Evolutionary conservation across 1,284 basidiomycete species (phyloP).

Genomic region (Cryptococcus neoformans): DNA sequence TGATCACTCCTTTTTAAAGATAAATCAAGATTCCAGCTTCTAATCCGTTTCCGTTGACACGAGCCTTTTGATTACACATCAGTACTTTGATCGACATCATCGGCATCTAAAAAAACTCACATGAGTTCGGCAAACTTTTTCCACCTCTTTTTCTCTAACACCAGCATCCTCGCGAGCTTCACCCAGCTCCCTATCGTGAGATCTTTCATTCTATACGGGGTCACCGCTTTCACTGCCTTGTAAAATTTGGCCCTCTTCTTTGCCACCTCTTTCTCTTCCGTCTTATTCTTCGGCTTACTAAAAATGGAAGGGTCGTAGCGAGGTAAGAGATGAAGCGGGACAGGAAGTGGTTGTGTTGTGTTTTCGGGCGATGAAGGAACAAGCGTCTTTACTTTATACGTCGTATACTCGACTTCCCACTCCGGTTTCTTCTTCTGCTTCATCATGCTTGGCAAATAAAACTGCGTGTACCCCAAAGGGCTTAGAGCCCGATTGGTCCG

Average conservation of each 20-base stretch:
- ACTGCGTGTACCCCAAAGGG: slow-evolving; percentile 54
- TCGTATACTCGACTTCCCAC: slow-evolving; percentile 77
- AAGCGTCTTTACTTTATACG: slow-evolving; percentile 55
- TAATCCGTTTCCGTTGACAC: no score
- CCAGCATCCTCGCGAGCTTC: slow-evolving; percentile 63
- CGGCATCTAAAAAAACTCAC: slow-evolving; percentile 24
- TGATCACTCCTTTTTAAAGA: no score
- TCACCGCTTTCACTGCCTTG: slow-evolving; percentile 55
- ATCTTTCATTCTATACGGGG: slow-evolving; percentile 67
- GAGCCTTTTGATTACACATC: no score
- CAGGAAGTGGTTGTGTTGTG: slow-evolving; percentile 48
- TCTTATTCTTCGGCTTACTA: neutral
- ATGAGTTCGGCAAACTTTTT: slow-evolving; percentile 42
- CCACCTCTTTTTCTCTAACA: slow-evolving; percentile 61
- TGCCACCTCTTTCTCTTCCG: neutral
- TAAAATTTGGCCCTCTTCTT: slow-evolving; percentile 25
- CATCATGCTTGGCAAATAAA: slow-evolving; percentile 69
- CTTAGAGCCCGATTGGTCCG: slow-evolving; percentile 37
- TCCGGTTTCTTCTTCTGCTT: slow-evolving; percentile 60
- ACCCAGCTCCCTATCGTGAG: slow-evolving; percentile 78
- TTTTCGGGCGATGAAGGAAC: slow-evolving; percentile 35
- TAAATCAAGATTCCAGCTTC: no score
- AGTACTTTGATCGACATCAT: no score
- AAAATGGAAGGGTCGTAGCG: slow-evolving; percentile 35
- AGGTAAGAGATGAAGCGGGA: slow-evolving; percentile 67